Evolutionary conservation across 805 yeast genomes (phyloP).

Genomic region (Candida qinlingensis): DNA sequence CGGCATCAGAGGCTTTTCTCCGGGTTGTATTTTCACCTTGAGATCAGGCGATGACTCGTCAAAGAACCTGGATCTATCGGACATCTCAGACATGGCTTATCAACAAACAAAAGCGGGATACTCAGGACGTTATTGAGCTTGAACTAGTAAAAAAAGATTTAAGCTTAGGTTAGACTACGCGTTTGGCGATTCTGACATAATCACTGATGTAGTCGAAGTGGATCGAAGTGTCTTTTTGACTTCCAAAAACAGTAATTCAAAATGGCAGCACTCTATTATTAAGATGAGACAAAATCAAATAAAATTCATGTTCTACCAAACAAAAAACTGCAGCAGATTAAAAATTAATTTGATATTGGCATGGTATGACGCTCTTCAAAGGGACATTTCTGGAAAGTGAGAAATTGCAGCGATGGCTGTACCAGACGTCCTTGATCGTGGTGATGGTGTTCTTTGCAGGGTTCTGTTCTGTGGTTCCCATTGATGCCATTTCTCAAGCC

Average conservation of each 20-base stretch:
- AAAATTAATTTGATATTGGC: neutral
- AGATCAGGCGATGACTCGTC: conserved; percentile 2
- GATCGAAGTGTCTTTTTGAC: neutral
- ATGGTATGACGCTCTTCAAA: neutral
- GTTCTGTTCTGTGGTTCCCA: conserved; percentile 66
- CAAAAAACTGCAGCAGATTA: too few species aligned
- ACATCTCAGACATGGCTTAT: conserved; percentile 1
- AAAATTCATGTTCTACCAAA: too few species aligned
- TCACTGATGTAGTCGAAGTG: too few species aligned
- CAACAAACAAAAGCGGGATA: neutral
- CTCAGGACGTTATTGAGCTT: too few species aligned
- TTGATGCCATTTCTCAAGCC: conserved; percentile 68
- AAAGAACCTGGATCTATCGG: conserved; percentile 14
- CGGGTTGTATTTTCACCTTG: neutral
- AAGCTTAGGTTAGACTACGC: neutral
- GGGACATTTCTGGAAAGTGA: conserved; percentile 10
- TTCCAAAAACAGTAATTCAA: conserved; percentile 4
- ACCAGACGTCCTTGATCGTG: conserved; percentile 38
- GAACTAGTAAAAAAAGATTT: too few species aligned
- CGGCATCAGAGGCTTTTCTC: neutral
- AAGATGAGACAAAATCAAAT: too few species aligned
- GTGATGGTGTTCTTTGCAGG: conserved; percentile 42
- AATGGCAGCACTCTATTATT: neutral
- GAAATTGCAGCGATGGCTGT: conserved; percentile 33
- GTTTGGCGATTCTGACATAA: neutral